These are phyloP conservation scores for Talaromyces thailandensis DNA, from an alignment of 495 filamentous ascomycete species.

Conservation along the genomic window DNA sequence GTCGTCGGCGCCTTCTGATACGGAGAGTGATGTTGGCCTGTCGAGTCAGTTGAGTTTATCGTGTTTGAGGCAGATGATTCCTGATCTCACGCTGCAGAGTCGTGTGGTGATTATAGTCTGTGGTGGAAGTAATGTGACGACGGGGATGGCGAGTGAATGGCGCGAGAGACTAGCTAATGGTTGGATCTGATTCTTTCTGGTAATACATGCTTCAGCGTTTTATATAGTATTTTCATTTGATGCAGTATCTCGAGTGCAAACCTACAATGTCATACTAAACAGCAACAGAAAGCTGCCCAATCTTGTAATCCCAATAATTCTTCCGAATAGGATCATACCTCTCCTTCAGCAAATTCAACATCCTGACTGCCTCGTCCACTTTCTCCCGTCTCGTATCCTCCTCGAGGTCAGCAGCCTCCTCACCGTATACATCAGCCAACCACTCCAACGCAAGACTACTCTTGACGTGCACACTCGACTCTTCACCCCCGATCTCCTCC, in stretches of 20 bases:
- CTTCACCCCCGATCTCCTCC: conserved; percentile 17
- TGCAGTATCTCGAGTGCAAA: too few species aligned
- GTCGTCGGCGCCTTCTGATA: neutral
- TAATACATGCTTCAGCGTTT: neutral
- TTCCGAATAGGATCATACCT: conserved; percentile 85
- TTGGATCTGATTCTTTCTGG: conserved; percentile 19
- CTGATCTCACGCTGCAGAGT: conserved; percentile 43
- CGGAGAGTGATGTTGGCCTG: conserved; percentile 12
- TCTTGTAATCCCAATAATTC: conserved; percentile 87
- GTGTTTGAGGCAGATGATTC: conserved; percentile 52
- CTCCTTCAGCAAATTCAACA: conserved; percentile 63
- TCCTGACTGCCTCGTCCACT: conserved; percentile 30
- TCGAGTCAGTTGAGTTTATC: conserved; percentile 12
- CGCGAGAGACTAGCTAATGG: conserved; percentile 36
- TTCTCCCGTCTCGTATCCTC: conserved; percentile 13
- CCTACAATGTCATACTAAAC: neutral
- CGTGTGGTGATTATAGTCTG: conserved; percentile 83
- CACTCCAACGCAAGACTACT: conserved; percentile 87
- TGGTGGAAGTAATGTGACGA: conserved; percentile 68
- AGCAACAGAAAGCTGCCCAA: conserved; percentile 31
- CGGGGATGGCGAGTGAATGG: conserved; percentile 58
- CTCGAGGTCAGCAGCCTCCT: conserved; percentile 51
- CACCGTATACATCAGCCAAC: conserved; percentile 70
- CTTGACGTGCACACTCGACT: conserved; percentile 33
- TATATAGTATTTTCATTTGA: neutral